phyloP scores from a whole-genome alignment of 108 stramenopile species.

The Schizochytrium sp. region DNA sequence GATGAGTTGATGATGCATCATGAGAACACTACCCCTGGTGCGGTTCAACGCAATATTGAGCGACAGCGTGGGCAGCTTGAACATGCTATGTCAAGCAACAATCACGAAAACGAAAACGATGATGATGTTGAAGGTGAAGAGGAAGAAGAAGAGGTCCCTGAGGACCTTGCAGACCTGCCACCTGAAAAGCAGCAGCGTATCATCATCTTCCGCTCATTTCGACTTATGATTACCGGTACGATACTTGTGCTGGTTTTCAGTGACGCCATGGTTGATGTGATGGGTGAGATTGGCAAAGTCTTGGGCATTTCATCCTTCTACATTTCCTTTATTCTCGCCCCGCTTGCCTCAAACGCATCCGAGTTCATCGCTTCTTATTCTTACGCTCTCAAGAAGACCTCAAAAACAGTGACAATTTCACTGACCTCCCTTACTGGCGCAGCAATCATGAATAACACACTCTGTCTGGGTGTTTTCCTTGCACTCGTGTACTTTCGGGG shows the following conservation, averaged over 20 bases:
- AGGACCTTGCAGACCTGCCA: constrained; percentile 70
- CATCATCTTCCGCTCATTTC: constrained; percentile 86
- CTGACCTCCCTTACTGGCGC: constrained; percentile 86
- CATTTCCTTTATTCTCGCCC: constrained; percentile 95
- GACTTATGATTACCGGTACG: constrained; percentile 87
- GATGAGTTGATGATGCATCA: constrained; percentile 55
- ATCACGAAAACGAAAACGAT: not conserved
- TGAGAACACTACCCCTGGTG: not conserved
- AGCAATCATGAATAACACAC: constrained; percentile 98
- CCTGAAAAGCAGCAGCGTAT: constrained; percentile 88
- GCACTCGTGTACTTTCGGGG: constrained; percentile 88
- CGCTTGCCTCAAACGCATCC: constrained; percentile 92
- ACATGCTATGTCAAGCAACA: not conserved
- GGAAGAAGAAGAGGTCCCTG: constrained; percentile 74
- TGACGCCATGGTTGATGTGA: constrained; percentile 97
- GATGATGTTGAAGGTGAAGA: constrained; percentile 63
- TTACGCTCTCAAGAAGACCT: constrained; percentile 92
- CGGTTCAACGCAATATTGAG: constrained; percentile 21
- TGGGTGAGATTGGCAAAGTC: constrained; percentile 87
- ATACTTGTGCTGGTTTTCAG: constrained; percentile 86
- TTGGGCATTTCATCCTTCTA: constrained; percentile 86
- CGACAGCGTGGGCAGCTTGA: not conserved
- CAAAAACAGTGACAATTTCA: constrained; percentile 91
- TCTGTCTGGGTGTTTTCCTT: constrained; percentile 94
- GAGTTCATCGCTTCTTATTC: constrained; percentile 92